Conservation (phyloP, 2,329 filamentous ascomycete genomes). For the Aspergillus pseudoviridinutans region DNA sequence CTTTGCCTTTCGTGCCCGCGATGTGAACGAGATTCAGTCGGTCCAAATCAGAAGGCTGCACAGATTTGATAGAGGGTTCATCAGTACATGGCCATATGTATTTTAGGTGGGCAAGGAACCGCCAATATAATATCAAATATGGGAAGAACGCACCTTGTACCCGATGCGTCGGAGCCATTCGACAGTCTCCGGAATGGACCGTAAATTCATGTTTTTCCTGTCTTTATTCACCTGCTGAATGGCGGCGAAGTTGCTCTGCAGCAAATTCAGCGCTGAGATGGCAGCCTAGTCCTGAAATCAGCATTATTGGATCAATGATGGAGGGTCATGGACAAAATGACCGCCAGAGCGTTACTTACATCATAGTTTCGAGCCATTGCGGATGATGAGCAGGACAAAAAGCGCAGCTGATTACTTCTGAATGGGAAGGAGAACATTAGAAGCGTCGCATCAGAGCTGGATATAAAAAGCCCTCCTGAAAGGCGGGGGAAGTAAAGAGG, state of each 20-base stretch:
- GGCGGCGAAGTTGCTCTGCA: conserved; percentile 75
- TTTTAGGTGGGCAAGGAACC: not conserved
- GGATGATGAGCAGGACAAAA: conserved; percentile 27
- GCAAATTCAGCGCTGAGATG: conserved; percentile 66
- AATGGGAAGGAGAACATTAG: conserved; percentile 16
- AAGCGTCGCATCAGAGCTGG: conserved; percentile 27
- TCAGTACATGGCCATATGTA: conserved; percentile 2
- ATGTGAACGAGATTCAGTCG: conserved; percentile 69
- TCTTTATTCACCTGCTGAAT: conserved; percentile 74
- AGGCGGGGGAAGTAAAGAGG: not conserved
- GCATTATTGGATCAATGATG: not conserved
- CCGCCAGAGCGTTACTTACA: conserved; percentile 19
- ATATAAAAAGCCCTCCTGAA: not conserved
- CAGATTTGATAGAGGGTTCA: not conserved
- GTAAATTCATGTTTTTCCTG: conserved; percentile 67
- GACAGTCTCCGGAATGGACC: conserved; percentile 76
- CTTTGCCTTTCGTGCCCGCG: conserved; percentile 92
- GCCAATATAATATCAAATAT: not conserved
- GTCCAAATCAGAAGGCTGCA: conserved; percentile 59
- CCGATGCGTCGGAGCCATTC: conserved; percentile 73
- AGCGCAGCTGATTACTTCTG: conserved; percentile 19
- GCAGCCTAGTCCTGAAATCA: conserved; percentile 52
- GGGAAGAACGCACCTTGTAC: conserved; percentile 57
- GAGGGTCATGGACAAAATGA: conserved; percentile 1
- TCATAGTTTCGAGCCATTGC: conserved; percentile 39